These are phyloP conservation scores for Talaromyces islandicus DNA, from an alignment of 2,329 filamentous ascomycete genomes.

Conservation along the genomic window DNA sequence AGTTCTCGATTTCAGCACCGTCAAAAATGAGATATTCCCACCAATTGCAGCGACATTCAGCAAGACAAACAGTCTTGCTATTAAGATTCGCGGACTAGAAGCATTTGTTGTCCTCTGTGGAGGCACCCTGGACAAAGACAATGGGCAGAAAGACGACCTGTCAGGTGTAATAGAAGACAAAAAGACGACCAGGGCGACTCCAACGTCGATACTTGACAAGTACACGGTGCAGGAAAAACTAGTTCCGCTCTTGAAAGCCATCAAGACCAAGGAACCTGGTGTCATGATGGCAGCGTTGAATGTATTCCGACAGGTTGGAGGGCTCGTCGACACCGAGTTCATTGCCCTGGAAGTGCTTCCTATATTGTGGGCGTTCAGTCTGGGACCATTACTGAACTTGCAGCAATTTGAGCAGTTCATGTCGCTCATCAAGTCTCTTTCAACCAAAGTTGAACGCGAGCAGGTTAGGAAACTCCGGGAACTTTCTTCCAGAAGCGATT, in stretches of 20 bases:
- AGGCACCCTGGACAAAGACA: slow-evolving; percentile 51
- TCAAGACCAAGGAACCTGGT: slow-evolving; percentile 96
- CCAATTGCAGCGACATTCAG: slow-evolving; percentile 86
- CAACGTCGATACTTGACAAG: slow-evolving; percentile 81
- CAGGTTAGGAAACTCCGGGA: slow-evolving; percentile 86
- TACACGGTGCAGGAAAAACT: slow-evolving; percentile 99
- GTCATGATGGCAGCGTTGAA: slow-evolving; percentile 92
- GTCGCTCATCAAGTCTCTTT: slow-evolving; percentile 76
- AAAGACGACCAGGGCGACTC: slow-evolving; percentile 56
- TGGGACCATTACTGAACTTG: slow-evolving; percentile 82
- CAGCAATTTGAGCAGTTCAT: slow-evolving; percentile 87
- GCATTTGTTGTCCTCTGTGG: slow-evolving; percentile 88
- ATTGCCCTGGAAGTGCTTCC: slow-evolving; percentile 87
- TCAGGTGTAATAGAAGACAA: slow-evolving; percentile 55
- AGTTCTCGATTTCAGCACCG: slow-evolving; percentile 88
- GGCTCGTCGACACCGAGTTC: slow-evolving; percentile 79
- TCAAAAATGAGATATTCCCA: slow-evolving; percentile 95
- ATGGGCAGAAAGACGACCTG: slow-evolving; percentile 60
- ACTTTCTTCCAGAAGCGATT: slow-evolving; percentile 57
- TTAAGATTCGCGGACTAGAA: slow-evolving; percentile 88
- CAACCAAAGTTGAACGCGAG: slow-evolving; percentile 76
- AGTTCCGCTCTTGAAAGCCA: slow-evolving; percentile 78
- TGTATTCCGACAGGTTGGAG: slow-evolving; percentile 77
- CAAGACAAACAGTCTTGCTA: slow-evolving; percentile 85
- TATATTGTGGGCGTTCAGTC: slow-evolving; percentile 82